Conservation (phyloP, 2,329 filamentous ascomycete genomes). For the Aspergillus costaricaensis region DNA sequence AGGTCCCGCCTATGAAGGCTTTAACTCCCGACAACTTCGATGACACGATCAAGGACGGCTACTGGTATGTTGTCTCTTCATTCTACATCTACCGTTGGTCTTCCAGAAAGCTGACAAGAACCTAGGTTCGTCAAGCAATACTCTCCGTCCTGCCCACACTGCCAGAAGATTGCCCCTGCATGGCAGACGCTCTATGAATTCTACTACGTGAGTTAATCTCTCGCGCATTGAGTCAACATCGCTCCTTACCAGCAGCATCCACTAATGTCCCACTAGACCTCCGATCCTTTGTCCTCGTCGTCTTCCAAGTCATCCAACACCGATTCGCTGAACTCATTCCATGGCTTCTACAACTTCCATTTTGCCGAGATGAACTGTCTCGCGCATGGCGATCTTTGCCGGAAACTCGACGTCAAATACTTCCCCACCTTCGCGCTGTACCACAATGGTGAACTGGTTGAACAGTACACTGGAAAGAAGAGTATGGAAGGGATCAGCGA, state of each 20-base stretch:
- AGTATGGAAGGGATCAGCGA: slow-evolving; percentile 66
- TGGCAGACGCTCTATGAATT: slow-evolving; percentile 95
- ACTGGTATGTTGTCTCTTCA: slow-evolving; percentile 46
- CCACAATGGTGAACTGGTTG: slow-evolving; percentile 71
- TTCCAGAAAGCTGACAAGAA: slow-evolving; percentile 19
- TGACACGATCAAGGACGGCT: slow-evolving; percentile 52
- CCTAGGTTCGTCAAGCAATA: slow-evolving; percentile 56
- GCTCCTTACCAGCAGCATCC: background rate
- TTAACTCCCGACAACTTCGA: slow-evolving; percentile 52
- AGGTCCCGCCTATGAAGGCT: slow-evolving; percentile 54
- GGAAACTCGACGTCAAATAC: slow-evolving; percentile 63
- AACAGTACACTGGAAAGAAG: slow-evolving; percentile 67
- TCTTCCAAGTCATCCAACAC: slow-evolving; percentile 53
- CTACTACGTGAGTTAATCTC: slow-evolving; percentile 60
- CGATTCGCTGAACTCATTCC: slow-evolving; percentile 66
- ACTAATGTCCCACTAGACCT: slow-evolving; percentile 61
- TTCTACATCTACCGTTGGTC: background rate
- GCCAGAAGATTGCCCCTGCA: slow-evolving; percentile 74
- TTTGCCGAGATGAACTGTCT: slow-evolving; percentile 87
- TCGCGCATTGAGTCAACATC: slow-evolving; percentile 10
- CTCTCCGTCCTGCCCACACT: slow-evolving; percentile 65
- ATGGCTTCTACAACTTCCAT: slow-evolving; percentile 82
- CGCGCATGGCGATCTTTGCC: slow-evolving; percentile 77
- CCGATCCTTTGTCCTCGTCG: slow-evolving; percentile 64
- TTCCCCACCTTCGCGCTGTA: slow-evolving; percentile 80